These are phyloP conservation scores for Dovyalis caffra DNA, from an alignment of 345 rosid genomes.

Conservation along the genomic window DNA sequence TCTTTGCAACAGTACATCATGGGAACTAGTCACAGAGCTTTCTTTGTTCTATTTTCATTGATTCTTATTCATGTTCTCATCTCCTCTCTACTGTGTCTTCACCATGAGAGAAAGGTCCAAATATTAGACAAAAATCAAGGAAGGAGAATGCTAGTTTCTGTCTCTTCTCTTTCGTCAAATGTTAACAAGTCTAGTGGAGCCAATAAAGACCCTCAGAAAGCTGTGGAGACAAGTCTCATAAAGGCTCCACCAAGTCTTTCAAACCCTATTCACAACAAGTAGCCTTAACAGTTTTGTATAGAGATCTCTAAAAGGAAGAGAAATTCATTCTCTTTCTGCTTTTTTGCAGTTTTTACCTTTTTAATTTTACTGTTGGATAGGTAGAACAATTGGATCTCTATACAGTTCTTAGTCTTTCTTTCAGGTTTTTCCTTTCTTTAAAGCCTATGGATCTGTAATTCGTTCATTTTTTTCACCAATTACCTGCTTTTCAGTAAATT, in stretches of 20 bases:
- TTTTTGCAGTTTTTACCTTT: constrained; percentile 8
- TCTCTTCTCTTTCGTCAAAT: constrained; percentile 21
- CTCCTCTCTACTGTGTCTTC: constrained; percentile 20
- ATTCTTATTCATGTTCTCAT: constrained; percentile 26
- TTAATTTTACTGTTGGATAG: background rate
- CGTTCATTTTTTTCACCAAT: background rate
- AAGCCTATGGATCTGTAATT: background rate
- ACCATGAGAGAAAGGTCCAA: constrained; percentile 18
- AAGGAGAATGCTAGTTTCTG: constrained; percentile 39
- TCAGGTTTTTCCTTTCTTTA: background rate
- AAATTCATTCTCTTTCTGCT: constrained; percentile 3
- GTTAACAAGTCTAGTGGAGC: constrained; percentile 25
- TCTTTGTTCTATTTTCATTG: constrained; percentile 23
- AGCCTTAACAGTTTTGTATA: constrained; percentile 10
- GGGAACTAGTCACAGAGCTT: constrained; percentile 20
- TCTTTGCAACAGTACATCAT: constrained; percentile 13
- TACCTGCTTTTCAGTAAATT: constrained; percentile 23
- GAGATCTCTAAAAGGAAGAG: constrained; percentile 13
- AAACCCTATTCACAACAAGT: constrained; percentile 57
- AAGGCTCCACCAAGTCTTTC: constrained; percentile 49
- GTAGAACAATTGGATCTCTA: constrained; percentile 9
- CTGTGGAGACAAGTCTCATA: constrained; percentile 41
- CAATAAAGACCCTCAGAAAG: constrained; percentile 27
- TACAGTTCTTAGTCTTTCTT: background rate
- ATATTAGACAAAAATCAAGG: constrained; percentile 24